phyloP scores from a whole-genome alignment of 352 stramenopile genomes.

The Pythium scleroteichum region DNA sequence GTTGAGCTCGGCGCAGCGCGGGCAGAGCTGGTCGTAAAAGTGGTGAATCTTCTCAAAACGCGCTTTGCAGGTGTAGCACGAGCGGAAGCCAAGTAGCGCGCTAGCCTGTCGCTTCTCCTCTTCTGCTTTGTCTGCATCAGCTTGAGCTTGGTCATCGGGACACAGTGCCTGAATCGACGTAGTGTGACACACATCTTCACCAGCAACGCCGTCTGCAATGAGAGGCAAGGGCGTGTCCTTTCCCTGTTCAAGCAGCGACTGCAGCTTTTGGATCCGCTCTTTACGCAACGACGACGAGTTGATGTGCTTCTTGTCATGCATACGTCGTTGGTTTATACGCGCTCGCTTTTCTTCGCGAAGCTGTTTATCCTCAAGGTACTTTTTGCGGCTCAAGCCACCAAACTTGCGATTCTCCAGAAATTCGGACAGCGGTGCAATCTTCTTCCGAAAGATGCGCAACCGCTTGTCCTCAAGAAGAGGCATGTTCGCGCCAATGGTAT shows the following conservation, averaged over 20 bases:
- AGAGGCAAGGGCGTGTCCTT: slow-evolving; percentile 77
- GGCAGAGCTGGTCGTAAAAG: slow-evolving; percentile 97
- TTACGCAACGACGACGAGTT: slow-evolving; percentile 89
- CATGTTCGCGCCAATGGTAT: slow-evolving; percentile 49
- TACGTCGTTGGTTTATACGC: slow-evolving; percentile 81
- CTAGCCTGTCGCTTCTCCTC: slow-evolving; percentile 59
- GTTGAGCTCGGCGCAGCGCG: slow-evolving; percentile 92
- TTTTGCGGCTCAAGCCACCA: slow-evolving; percentile 78
- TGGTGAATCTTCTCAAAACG: slow-evolving; percentile 95
- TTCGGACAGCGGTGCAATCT: slow-evolving; percentile 72
- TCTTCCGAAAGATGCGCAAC: slow-evolving; percentile 79
- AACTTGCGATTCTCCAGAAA: slow-evolving; percentile 87
- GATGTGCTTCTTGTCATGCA: slow-evolving; percentile 94
- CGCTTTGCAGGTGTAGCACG: slow-evolving; percentile 96
- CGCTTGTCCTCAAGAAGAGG: slow-evolving; percentile 67
- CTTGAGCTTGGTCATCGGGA: slow-evolving; percentile 50
- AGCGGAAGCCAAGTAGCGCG: slow-evolving; percentile 80
- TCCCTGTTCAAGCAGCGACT: slow-evolving; percentile 86
- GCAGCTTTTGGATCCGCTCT: slow-evolving; percentile 91
- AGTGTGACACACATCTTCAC: slow-evolving; percentile 60
- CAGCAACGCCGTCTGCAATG: slow-evolving; percentile 91
- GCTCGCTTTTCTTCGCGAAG: slow-evolving; percentile 84
- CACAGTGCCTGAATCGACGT: slow-evolving; percentile 66
- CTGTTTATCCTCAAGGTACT: slow-evolving; percentile 88
- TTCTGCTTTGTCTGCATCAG: slow-evolving; percentile 48